Base-by-base conservation (phyloP, 2,329 filamentous ascomycete species). In the Trichoderma afroharzianum region DNA sequence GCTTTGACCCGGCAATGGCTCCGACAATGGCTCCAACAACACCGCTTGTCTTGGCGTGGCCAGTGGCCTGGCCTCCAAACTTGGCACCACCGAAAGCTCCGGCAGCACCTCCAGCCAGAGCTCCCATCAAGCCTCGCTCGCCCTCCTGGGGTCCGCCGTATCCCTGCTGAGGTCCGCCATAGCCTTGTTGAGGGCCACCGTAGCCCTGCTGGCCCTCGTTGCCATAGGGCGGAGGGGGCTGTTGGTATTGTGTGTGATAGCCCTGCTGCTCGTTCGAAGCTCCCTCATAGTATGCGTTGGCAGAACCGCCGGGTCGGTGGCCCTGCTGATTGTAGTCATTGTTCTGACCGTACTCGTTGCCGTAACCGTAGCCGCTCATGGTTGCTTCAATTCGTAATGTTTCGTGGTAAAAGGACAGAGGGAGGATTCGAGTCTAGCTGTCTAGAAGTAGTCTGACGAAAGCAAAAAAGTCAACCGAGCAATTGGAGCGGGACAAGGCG, bases 121-220 rank as follows among this genome's bases (percentile, higher is more conserved):
- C 82, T 55, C 82, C 82, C 73, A 82, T 77, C 15, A 84, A 64
- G 28, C 82, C 82, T 30, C 83, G 81, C 68, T 84, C 82, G n/a
- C 81, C 82, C 6, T 81, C 80, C 9, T 71, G 75, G 4, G 76
- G 79, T 2, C 71, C 74, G 28, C 74, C 76, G 15, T 59, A 62
- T 47, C 62, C 39, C 15, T 53, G 47, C n/a, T 50, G 47, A 6
- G 47, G 47, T 24, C 47, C 47, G 21, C 58, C 58, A 4, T 57
- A 32, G 61, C 24, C 24, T 11, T 61, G 58, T 6, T 63, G 47
- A 26, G 39, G 67, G 4, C 55, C 55, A 6, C 58, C 58, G 5
- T 63, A 32, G 68, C 59, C 59, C 15, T 63, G 43, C 43, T 53
- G 63, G 50, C 63, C 53, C 18, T 72, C 57, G 6, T 59, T 28